Evolutionary conservation across 208 protist species (phyloP).

Genomic region (Trypanosoma cruzi): DNA sequence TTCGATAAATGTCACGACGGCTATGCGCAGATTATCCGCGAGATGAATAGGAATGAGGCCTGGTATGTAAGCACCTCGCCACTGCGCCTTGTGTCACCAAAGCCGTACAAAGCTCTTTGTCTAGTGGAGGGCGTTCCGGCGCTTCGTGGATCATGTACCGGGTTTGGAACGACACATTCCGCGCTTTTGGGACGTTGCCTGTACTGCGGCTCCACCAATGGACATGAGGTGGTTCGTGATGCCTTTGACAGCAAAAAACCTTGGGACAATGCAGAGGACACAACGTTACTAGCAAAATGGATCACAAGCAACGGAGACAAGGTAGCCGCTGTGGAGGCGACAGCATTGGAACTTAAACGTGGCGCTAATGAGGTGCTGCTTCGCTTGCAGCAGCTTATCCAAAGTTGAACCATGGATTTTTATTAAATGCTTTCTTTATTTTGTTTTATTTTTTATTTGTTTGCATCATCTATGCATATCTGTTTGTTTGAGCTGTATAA

Average conservation of each 20-base stretch:
- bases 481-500: conserved; percentile 14
- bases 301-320: conserved; percentile 54
- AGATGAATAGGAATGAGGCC: conserved; percentile 61
- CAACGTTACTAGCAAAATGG: conserved; percentile 51
- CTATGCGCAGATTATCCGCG: conserved; percentile 59
- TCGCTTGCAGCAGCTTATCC: conserved; percentile 5
- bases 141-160: conserved; percentile 71
- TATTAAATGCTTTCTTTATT: no score
- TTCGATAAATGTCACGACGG: conserved; percentile 77
- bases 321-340: conserved; percentile 70
- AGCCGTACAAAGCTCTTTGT: conserved; percentile 60
- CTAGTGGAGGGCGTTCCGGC: conserved; percentile 62
- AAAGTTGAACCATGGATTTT: no score
- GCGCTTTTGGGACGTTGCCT: conserved; percentile 40
- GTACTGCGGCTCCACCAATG: conserved; percentile 61
- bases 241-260: conserved; percentile 41
- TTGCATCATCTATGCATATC: background rate
- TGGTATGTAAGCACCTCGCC: conserved; percentile 39
- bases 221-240: conserved; percentile 51
- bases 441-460: conserved; percentile 30
- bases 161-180: conserved; percentile 68
- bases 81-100: conserved; percentile 22
- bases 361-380: conserved; percentile 36
- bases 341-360: conserved; percentile 27
- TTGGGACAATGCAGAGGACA: conserved; percentile 54